Evolutionary conservation across 345 rosid genomes (phyloP).

Genomic region (Jatropha curcas): DNA sequence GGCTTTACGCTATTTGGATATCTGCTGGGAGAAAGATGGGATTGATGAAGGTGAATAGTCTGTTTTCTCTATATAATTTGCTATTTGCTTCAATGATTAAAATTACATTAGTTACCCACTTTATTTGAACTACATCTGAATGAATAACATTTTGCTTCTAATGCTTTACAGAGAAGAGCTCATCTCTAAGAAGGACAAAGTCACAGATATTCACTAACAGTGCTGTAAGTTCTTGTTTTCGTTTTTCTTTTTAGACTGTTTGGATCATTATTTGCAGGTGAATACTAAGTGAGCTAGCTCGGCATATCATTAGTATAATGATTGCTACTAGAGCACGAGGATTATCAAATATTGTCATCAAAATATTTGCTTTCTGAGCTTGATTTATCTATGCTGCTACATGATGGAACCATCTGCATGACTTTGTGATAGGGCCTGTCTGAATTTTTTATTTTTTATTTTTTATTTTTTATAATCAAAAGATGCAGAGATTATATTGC

Average conservation of each 20-base stretch:
- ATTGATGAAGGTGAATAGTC: constrained; percentile 72
- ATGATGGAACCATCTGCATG: too few species aligned
- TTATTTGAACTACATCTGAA: constrained; percentile 3
- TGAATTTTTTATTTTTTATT: too few species aligned
- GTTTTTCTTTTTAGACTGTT: neutral
- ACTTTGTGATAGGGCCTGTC: too few species aligned
- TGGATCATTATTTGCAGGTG: neutral
- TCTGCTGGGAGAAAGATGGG: constrained; percentile 97
- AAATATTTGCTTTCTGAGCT: too few species aligned
- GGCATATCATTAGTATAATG: neutral
- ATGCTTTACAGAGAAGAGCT: constrained; percentile 61
- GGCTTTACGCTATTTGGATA: constrained; percentile 79
- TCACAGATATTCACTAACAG: constrained; percentile 89
- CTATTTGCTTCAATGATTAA: too few species aligned
- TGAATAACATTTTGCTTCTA: constrained; percentile 9
- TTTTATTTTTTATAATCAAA: too few species aligned
- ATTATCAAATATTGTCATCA: too few species aligned
- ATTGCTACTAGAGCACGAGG: neutral
- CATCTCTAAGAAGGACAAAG: constrained; percentile 77
- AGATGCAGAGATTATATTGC: neutral
- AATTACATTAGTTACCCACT: neutral
- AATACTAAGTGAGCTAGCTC: neutral
- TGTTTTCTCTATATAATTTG: neutral
- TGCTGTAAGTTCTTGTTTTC: constrained; percentile 56
- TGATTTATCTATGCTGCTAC: too few species aligned